Evolutionary conservation across 129 eudicot species (phyloP).

Genomic region (Sambucus nigra): DNA sequence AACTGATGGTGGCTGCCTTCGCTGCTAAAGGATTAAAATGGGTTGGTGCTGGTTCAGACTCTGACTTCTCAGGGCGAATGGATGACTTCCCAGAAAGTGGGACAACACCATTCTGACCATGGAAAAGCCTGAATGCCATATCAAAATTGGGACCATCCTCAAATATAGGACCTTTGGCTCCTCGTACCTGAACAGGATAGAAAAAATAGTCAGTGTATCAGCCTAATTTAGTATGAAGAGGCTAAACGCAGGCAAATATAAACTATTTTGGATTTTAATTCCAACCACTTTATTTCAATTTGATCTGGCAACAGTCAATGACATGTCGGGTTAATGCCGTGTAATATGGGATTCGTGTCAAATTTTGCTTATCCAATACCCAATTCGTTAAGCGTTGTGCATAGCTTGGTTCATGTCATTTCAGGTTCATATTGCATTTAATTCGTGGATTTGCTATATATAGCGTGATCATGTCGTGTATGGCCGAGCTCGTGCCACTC

Average conservation of each 20-base stretch:
- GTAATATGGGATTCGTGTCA: too few species aligned
- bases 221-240: neutral
- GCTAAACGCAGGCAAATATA: neutral
- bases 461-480: too few species aligned
- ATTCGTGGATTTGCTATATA: too few species aligned
- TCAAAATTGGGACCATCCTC: constrained; percentile 98
- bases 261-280: too few species aligned
- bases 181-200: constrained; percentile 36
- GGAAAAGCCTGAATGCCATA: constrained; percentile 75
- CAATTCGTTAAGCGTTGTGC: too few species aligned
- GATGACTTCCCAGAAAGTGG: constrained; percentile 70
- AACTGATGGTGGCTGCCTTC: constrained; percentile 88
- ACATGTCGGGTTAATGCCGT: too few species aligned
- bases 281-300: too few species aligned
- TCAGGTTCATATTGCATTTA: too few species aligned
- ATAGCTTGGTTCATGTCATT: too few species aligned
- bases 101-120: constrained; percentile 90
- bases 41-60: constrained; percentile 39
- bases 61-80: constrained; percentile 31
- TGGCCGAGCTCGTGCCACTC: too few species aligned
- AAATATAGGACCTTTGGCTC: constrained; percentile 92
- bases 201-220: neutral
- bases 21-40: constrained; percentile 93
- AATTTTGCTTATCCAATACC: too few species aligned
- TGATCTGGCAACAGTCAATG: too few species aligned